A percentile compares a stretch with the other conserved stretches of the same genome.
Conservation (phyloP, 345 rosid genomes). For the Iberis pinnata region DNA sequence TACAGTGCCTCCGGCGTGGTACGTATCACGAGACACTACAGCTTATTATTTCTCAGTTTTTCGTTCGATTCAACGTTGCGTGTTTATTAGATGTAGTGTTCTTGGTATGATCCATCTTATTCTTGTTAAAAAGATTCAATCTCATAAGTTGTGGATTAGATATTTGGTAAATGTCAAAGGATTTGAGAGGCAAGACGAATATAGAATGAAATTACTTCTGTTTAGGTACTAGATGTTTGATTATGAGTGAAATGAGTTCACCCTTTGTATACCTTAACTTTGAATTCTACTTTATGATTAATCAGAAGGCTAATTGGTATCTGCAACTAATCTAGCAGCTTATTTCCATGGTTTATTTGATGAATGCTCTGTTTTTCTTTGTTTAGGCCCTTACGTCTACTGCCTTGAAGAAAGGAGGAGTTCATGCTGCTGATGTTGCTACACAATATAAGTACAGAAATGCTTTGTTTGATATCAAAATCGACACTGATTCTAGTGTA, state of each 20-base stretch:
- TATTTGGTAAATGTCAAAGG: background rate
- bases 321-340: background rate
- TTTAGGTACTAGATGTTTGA: background rate
- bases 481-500: slow-evolving; percentile 80
- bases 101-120: background rate
- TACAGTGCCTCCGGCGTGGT: slow-evolving; percentile 71
- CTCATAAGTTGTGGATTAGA: background rate
- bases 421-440: slow-evolving; percentile 71
- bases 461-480: slow-evolving; percentile 60
- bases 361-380: slow-evolving; percentile 4
- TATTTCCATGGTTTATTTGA: background rate
- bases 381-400: slow-evolving; percentile 76
- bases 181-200: background rate
- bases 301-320: background rate
- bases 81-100: background rate
- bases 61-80: too few species aligned
- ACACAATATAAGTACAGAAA: slow-evolving; percentile 71
- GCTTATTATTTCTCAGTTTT: too few species aligned
- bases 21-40: slow-evolving; percentile 15
- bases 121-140: background rate
- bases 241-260: too few species aligned
- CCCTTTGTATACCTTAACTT: too few species aligned
- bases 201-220: background rate
- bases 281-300: too few species aligned
- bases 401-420: slow-evolving; percentile 67